Base-by-base conservation (phyloP, 257 asterid genomes). In the Avicennia marina region DNA sequence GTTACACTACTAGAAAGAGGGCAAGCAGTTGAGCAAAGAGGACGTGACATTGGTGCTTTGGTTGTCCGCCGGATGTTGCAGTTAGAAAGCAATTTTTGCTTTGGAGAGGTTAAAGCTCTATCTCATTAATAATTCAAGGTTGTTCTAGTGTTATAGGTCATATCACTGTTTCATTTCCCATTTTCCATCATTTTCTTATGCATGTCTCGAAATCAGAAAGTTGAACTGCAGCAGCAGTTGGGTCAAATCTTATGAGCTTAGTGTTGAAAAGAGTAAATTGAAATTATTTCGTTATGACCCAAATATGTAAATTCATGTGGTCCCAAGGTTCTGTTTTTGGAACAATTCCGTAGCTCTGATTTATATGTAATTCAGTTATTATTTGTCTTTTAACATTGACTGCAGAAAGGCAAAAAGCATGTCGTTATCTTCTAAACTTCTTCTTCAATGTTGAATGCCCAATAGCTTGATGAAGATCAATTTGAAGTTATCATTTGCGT, bases 41-140 rank as follows among this genome's bases (percentile, higher is more conserved):
- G 98, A 19, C 87, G 97, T 21, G 97, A 91, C 45, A 88, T 91
- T 68, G 97, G 98, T 62, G 97, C 98, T 49, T 66, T 91, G 77
- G 81, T 89, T 60, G 98, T 83, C 68, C 94, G 95, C 33, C 76
- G 81, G 51, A 48, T 78, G 70, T 74, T 91, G 64, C 87, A 88
- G 62, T 59, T 64, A 74, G 97, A 91, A 58, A 91, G 97, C 95
- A 91, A 91, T 73, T 91, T 88, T 77, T 91, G 98, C 79, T 91
- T 91, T 74, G 97, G 98, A 69, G 98, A 91, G 98, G 98, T 91
- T 73, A 80, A 70, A 70, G 73, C 75, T 73, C 56, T 48, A 70
- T 76, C 69, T 75, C 62, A 50, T 56, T 68, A 48, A 48, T 78
- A 50, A 34, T 60, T 63, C 41, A 45, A 70, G 63, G 56, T 64